These are phyloP conservation scores for Auricularia auricula-judae DNA, from an alignment of 768 basidiomycete genomes.

Conservation along the genomic window DNA sequence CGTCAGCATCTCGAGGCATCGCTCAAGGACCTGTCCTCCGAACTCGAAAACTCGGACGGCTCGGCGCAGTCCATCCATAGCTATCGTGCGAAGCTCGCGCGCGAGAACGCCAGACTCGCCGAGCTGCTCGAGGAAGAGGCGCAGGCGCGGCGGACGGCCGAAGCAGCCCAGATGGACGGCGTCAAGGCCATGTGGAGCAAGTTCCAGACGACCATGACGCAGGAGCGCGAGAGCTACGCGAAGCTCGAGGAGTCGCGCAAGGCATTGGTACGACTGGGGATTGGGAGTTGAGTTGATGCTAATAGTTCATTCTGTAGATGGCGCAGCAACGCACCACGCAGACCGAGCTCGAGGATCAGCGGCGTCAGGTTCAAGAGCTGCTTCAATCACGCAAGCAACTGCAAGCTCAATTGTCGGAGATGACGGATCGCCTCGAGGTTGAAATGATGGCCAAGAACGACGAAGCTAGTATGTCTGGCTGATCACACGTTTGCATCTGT, in stretches of 20 bases:
- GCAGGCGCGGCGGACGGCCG: conserved; percentile 47
- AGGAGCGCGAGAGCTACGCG: conserved; percentile 50
- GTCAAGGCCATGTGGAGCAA: conserved; percentile 58
- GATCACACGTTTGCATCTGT: too few species aligned
- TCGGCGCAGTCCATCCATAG: conserved; percentile 52
- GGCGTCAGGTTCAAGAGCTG: conserved; percentile 52
- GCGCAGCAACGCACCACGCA: conserved; percentile 56
- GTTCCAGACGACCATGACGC: conserved; percentile 45
- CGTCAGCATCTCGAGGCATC: conserved; percentile 52
- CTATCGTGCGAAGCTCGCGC: conserved; percentile 42
- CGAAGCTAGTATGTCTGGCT: conserved; percentile 34
- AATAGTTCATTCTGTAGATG: conserved; percentile 29
- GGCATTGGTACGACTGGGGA: conserved; percentile 40
- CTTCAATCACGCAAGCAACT: conserved; percentile 44
- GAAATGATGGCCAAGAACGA: conserved; percentile 45
- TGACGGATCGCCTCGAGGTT: conserved; percentile 45
- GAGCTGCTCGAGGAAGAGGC: conserved; percentile 53
- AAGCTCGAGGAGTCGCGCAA: conserved; percentile 61
- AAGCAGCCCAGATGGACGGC: conserved; percentile 52
- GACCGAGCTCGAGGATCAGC: conserved; percentile 53
- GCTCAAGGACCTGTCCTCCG: conserved; percentile 45
- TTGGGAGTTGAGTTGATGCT: background rate
- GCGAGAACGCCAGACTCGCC: conserved; percentile 44
- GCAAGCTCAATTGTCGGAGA: conserved; percentile 39
- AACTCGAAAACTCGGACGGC: conserved; percentile 53